Conservation (phyloP, 805 yeast genomes). For the Yamadazyma takamatsuzukensis region DNA sequence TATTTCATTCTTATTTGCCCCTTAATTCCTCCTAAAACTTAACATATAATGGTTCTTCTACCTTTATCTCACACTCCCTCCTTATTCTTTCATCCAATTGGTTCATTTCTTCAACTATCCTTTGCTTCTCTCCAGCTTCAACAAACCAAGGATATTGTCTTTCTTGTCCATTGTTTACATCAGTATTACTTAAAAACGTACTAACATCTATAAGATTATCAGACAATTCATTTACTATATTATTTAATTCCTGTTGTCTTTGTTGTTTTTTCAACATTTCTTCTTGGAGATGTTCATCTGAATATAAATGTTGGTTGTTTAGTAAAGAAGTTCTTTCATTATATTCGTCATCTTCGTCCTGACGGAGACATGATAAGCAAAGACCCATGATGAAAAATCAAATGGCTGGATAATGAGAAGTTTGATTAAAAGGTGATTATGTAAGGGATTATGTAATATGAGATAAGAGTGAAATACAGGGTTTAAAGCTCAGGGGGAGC, state of each 20-base stretch:
- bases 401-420: too few relatives aligned
- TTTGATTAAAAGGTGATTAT: too few relatives aligned
- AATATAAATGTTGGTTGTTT: slow-evolving; percentile 21
- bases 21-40: slow-evolving; percentile 19
- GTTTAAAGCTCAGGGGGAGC: too few relatives aligned
- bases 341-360: slow-evolving; percentile 32
- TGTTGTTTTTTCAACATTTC: slow-evolving; percentile 37
- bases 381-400: too few relatives aligned
- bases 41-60: slow-evolving; percentile 19
- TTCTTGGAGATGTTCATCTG: slow-evolving; percentile 34
- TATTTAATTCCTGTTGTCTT: slow-evolving; percentile 45
- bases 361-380: slow-evolving; percentile 45
- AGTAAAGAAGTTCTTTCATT: slow-evolving; percentile 39
- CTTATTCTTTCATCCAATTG: slow-evolving; percentile 15
- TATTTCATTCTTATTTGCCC: too few relatives aligned
- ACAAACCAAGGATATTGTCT: slow-evolving; percentile 21
- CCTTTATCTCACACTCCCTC: slow-evolving; percentile 14
- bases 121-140: slow-evolving; percentile 19
- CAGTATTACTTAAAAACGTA: slow-evolving; percentile 20
- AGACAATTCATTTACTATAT: slow-evolving; percentile 42
- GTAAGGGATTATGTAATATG: too few relatives aligned
- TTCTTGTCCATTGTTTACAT: slow-evolving; percentile 6
- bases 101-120: slow-evolving; percentile 19
- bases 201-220: slow-evolving; percentile 37
- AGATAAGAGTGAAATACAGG: too few relatives aligned